Percentiles rank a stretch among this genome's conserved stretches.
Conservation (phyloP, 73 alveolate genomes). For the Paramecium sonneborni region DNA sequence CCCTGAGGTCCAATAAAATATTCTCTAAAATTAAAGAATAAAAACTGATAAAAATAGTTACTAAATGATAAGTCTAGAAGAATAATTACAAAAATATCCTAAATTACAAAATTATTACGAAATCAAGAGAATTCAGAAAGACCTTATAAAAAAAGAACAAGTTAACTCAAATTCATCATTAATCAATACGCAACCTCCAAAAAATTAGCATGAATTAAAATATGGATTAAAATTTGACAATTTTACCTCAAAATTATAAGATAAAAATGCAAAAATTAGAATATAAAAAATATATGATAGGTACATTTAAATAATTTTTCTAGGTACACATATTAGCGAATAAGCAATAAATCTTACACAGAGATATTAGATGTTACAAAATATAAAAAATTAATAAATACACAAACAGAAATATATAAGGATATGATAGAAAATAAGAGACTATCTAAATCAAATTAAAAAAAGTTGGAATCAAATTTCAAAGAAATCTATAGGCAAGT, state of each 20-base stretch:
- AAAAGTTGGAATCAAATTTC: background rate
- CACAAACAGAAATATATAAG: background rate
- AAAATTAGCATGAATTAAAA: background rate
- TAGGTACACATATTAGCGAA: background rate
- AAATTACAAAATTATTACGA: background rate
- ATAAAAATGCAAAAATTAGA: background rate
- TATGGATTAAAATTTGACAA: slow-evolving; percentile 3
- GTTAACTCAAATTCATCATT: background rate
- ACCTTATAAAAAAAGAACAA: background rate
- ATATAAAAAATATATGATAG: slow-evolving; percentile 13
- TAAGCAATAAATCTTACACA: background rate
- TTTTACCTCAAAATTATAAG: background rate
- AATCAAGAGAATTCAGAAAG: background rate
- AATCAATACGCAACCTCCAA: background rate
- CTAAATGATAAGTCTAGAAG: background rate
- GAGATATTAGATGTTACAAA: background rate
- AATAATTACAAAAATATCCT: background rate
- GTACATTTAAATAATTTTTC: background rate
- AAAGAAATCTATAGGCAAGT: background rate
- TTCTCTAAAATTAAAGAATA: background rate
- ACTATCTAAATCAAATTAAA: background rate
- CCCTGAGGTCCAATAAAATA: background rate
- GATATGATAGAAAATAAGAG: background rate
- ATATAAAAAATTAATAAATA: background rate
- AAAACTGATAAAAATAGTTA: background rate